Base-by-base conservation (phyloP, 208 protist genomes). In the Wallacemonas rigidus region DNA sequence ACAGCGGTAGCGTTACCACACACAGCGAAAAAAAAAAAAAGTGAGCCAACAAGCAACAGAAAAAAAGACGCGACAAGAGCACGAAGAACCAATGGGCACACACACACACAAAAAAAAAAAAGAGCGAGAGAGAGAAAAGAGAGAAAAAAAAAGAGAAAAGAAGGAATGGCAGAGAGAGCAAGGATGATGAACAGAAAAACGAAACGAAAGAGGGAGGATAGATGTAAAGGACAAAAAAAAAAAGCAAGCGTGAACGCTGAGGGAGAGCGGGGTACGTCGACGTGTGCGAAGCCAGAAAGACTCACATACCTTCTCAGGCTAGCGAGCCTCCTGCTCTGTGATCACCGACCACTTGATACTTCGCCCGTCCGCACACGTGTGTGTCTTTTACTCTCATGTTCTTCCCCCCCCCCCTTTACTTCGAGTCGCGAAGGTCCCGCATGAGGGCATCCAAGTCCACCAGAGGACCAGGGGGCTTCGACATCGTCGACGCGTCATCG, bases 371-470 rank as follows among this genome's bases (percentile, higher is more conserved):
- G 15, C 26, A 2, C 47, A 38, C 2, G 53, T 76, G 47, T 67
- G 11, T 72, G 38, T 54, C 62, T 54, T 17, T 45, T 1, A 26
- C 17, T 45, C 17, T 61, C 3, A 38, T 0, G 58, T 15, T 4
- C 41, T n/a, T 40, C 67, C 57, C 60, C 35, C 26, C 26, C 26
- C 26, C 26, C 26, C 26, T 26, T 26, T 12, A 67, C 17, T 61
- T 78, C 12, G 79, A 71, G 15, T 74, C 76, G 11, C 80, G 75
- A 5, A 85, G 75, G 51, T 77, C 71, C 26, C 36, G 45, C 75
- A 85, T 75, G 38, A 84, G 73, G 44, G 81, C 72, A 44, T 87
- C 82, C 14, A 89, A 43, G 45, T 87, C 51, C 65, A 78, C 58
- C 11, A 15, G 12, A 15, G 75, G 71, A 6, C 69, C 74, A 36